Conservation (phyloP, 345 rosid species). For the Kernera saxatilis region DNA sequence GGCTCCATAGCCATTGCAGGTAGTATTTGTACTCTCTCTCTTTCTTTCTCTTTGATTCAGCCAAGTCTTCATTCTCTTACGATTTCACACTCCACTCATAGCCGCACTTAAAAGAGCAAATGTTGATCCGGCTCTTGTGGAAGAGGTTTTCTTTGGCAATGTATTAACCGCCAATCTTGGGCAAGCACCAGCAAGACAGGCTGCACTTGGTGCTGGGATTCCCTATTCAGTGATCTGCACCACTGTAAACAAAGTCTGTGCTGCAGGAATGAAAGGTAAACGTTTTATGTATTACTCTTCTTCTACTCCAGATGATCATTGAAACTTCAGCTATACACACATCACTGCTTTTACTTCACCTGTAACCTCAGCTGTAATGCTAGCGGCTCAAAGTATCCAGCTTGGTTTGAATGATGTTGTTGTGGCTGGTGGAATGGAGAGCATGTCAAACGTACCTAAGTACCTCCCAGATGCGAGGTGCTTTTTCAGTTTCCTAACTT, state of each 20-base stretch:
- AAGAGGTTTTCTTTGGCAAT: conserved; percentile 94
- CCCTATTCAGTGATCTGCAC: conserved; percentile 86
- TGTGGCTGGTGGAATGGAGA: conserved; percentile 97
- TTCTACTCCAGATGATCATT: background rate
- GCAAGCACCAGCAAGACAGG: conserved; percentile 99
- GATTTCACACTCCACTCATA: conserved; percentile 18
- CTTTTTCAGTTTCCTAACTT: background rate
- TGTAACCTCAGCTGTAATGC: conserved; percentile 58
- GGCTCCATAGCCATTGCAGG: conserved; percentile 79
- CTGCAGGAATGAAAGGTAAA: conserved; percentile 92
- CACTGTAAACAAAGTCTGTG: conserved; percentile 90
- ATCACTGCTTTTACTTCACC: background rate
- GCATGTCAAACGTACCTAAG: conserved; percentile 95
- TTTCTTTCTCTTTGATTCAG: background rate
- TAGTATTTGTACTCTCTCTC: conserved; percentile 2
- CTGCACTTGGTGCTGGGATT: conserved; percentile 89
- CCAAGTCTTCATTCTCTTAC: background rate
- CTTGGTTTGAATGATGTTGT: conserved; percentile 79
- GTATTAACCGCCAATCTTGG: conserved; percentile 94
- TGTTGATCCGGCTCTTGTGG: conserved; percentile 77
- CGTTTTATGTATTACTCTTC: background rate
- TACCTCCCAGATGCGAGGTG: conserved; percentile 90
- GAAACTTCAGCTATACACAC: background rate
- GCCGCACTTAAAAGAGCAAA: conserved; percentile 85
- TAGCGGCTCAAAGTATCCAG: conserved; percentile 80